Evolutionary conservation across 169 alveolate species (phyloP).

Genomic region (Babesia gibsoni): DNA sequence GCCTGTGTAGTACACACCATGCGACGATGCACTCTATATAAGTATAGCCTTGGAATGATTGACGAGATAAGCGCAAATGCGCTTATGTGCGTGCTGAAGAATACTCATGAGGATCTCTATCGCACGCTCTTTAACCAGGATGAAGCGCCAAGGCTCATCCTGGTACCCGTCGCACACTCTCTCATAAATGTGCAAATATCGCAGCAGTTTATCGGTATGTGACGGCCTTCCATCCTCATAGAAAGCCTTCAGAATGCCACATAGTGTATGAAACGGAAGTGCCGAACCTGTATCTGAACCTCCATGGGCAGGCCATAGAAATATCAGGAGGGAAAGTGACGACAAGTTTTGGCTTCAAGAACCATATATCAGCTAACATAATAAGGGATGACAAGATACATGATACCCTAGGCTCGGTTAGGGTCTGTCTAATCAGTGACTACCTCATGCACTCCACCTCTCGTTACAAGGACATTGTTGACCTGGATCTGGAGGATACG

Average conservation of each 20-base stretch:
- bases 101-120: conserved; percentile 15
- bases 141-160: conserved; percentile 9
- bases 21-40: too few relatives aligned
- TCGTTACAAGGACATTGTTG: conserved; percentile 16
- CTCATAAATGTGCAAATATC: conserved; percentile 41
- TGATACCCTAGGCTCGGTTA: not conserved
- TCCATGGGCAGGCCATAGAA: conserved; percentile 50
- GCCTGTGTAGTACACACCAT: too few relatives aligned
- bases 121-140: conserved; percentile 35
- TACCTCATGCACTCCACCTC: conserved; percentile 22
- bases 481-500: conserved; percentile 7
- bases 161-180: conserved; percentile 52
- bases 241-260: conserved; percentile 36
- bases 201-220: conserved; percentile 34
- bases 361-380: conserved; percentile 32
- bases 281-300: conserved; percentile 28
- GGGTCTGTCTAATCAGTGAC: conserved; percentile 20
- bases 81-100: conserved; percentile 53
- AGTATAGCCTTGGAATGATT: too few relatives aligned
- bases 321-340: conserved; percentile 20
- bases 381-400: conserved; percentile 25
- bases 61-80: conserved; percentile 50
- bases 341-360: conserved; percentile 63
- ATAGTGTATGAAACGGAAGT: conserved; percentile 45
- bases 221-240: too few relatives aligned